phyloP scores from a whole-genome alignment of 164 flowering plant species.

The Berberis vulgaris region DNA sequence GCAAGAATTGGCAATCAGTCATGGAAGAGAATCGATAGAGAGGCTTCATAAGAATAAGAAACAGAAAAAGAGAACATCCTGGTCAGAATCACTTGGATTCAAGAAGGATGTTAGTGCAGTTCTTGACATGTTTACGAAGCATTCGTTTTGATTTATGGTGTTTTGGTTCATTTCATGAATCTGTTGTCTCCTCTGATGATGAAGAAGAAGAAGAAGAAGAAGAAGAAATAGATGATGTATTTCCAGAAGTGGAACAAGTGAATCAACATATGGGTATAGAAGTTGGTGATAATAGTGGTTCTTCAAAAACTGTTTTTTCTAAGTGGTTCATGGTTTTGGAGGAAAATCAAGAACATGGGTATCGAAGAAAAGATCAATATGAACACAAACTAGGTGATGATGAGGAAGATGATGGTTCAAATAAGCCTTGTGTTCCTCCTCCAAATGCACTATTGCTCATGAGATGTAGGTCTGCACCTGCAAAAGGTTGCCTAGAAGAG shows the following conservation, averaged over 20 bases:
- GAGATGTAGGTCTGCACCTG: constrained; percentile 93
- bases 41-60: constrained; percentile 46
- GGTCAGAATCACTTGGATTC: constrained; percentile 58
- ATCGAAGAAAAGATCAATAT: too few relatives aligned
- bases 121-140: constrained; percentile 55
- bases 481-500: constrained; percentile 63
- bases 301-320: constrained; percentile 50
- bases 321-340: constrained; percentile 89
- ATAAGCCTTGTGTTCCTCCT: constrained; percentile 45
- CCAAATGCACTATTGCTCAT: constrained; percentile 78
- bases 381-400: neutral
- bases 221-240: constrained; percentile 10
- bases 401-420: constrained; percentile 1
- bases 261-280: constrained; percentile 14
- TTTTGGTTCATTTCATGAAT: constrained; percentile 50
- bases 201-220: constrained; percentile 33
- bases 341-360: constrained; percentile 28
- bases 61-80: constrained; percentile 31
- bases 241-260: constrained; percentile 1
- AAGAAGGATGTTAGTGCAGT: constrained; percentile 80
- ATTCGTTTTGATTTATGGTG: constrained; percentile 67
- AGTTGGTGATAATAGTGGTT: constrained; percentile 9
- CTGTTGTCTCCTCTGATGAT: constrained; percentile 30
- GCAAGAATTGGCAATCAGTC: constrained; percentile 90
- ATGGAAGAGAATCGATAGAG: constrained; percentile 96